These are phyloP conservation scores for Myxozyma neotropica DNA, from an alignment of 805 yeast species.

Conservation along the genomic window DNA sequence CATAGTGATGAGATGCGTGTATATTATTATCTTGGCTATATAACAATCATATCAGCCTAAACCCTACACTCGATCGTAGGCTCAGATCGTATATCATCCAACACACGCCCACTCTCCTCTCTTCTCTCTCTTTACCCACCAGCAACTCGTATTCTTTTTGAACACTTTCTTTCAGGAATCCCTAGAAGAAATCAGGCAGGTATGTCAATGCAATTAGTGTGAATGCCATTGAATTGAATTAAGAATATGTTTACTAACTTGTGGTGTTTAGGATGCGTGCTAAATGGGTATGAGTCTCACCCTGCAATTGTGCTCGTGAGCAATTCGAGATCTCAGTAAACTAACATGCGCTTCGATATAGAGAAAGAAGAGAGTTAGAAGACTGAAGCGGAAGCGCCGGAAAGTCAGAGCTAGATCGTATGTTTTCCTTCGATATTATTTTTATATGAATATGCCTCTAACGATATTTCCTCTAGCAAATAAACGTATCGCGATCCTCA, in stretches of 20 bases:
- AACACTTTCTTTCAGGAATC: constrained; percentile 11
- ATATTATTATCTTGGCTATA: not conserved
- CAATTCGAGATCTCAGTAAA: not conserved
- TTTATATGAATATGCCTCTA: constrained; percentile 7
- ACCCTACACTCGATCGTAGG: constrained; percentile 3
- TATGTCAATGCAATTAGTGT: not conserved
- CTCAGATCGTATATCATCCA: not conserved
- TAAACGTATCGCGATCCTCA: constrained; percentile 20
- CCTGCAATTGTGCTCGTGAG: not conserved
- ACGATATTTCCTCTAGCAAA: constrained; percentile 20
- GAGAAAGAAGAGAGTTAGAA: constrained; percentile 99
- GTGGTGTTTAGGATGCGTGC: constrained; percentile 33
- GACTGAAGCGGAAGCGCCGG: constrained; percentile 99
- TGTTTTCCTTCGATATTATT: constrained; percentile 2
- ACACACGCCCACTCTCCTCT: constrained; percentile 11
- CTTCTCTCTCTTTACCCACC: constrained; percentile 6
- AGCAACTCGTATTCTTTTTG: constrained; percentile 22
- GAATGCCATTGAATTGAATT: not conserved
- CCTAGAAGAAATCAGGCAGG: constrained; percentile 24
- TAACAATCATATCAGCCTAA: not conserved
- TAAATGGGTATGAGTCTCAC: constrained; percentile 29
- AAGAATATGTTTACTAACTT: not conserved
- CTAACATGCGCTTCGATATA: constrained; percentile 13
- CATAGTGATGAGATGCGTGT: too few relatives aligned
- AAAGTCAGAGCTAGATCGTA: constrained; percentile 99